These are phyloP conservation scores for Lanmaoa pseudosensibilis DNA, from an alignment of 768 basidiomycete species.

Conservation along the genomic window DNA sequence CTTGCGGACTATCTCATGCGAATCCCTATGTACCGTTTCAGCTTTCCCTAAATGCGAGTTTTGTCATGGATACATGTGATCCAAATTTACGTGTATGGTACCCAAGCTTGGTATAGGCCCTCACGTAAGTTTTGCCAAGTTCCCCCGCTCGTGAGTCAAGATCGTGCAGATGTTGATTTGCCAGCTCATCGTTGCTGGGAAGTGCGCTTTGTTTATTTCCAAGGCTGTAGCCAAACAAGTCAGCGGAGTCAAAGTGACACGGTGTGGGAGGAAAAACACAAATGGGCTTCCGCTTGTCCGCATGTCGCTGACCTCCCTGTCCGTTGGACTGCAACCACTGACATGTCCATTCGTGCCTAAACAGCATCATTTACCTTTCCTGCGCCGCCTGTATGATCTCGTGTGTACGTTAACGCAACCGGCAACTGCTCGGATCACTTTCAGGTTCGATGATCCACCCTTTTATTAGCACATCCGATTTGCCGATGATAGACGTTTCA, in stretches of 20 bases:
- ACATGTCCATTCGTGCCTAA: background rate
- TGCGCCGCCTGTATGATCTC: no score
- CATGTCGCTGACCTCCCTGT: background rate
- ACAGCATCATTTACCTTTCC: no score
- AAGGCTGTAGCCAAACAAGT: constrained; percentile 18
- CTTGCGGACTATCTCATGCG: constrained; percentile 30
- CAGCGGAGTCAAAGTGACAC: background rate
- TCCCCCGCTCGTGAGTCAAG: constrained; percentile 16
- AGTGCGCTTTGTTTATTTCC: constrained; percentile 13
- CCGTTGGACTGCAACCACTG: background rate
- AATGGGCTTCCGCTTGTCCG: background rate
- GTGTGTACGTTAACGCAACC: background rate
- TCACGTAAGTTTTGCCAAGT: background rate
- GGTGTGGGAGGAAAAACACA: constrained; percentile 3
- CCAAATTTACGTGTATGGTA: constrained; percentile 7
- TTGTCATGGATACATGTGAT: constrained; percentile 12
- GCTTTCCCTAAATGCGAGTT: constrained; percentile 10
- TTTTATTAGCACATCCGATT: constrained; percentile 16
- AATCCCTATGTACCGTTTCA: constrained; percentile 27
- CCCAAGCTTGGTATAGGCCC: background rate
- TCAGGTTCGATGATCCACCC: background rate
- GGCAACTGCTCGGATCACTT: constrained; percentile 9
- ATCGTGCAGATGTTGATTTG: constrained; percentile 10
- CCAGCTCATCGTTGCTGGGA: background rate
- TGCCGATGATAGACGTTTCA: background rate